A percentile compares a stretch with the other conserved stretches of the same genome.
These are phyloP conservation scores for Populus tomentosa DNA, from an alignment of 441 rosid species.

Conservation along the genomic window DNA sequence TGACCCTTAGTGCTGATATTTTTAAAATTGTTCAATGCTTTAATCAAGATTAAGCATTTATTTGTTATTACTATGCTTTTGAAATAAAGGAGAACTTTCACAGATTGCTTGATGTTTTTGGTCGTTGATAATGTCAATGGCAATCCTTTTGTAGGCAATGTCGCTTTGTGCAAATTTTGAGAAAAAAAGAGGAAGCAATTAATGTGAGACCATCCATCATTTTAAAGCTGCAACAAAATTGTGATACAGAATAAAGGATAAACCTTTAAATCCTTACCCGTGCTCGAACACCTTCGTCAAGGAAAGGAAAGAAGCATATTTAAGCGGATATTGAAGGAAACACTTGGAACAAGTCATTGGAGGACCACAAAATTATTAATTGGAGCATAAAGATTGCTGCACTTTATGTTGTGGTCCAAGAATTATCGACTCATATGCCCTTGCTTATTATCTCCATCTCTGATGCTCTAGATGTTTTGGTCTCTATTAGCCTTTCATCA, in stretches of 20 bases:
- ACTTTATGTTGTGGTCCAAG: constrained; percentile 45
- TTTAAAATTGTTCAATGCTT: no score
- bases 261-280: constrained; percentile 2
- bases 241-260: background rate
- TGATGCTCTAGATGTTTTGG: background rate
- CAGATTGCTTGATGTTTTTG: background rate
- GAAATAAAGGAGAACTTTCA: background rate
- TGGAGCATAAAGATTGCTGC: constrained; percentile 32
- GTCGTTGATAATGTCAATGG: background rate
- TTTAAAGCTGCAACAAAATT: background rate
- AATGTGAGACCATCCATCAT: background rate
- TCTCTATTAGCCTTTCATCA: background rate
- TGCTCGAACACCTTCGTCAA: constrained; percentile 7
- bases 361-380: constrained; percentile 40
- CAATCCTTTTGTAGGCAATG: background rate
- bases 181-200: background rate
- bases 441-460: constrained; percentile 3
- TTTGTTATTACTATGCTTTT: no score
- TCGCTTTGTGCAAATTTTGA: background rate
- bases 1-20: no score
- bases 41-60: no score
- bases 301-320: constrained; percentile 9
- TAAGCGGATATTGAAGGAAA: constrained; percentile 19
- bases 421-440: constrained; percentile 21
- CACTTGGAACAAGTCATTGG: constrained; percentile 13